Base-by-base conservation (phyloP, 2,329 filamentous ascomycete genomes). In the Hymenoscyphus albidus region DNA sequence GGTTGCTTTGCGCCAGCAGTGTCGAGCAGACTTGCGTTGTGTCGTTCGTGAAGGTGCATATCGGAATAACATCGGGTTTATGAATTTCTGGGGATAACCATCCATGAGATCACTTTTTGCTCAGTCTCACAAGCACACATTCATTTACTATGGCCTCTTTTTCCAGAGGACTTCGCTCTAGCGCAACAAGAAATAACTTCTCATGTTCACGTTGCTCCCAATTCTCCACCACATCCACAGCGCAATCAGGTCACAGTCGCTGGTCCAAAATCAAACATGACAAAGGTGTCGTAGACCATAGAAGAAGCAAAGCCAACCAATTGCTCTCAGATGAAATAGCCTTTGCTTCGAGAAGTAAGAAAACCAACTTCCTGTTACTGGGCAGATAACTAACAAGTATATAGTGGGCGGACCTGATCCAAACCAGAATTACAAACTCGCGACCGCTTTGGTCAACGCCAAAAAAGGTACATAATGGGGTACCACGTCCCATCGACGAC, bases 211-310 rank as follows among this genome's bases (percentile, higher is more conserved):
- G 67, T 72, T 75, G 72, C 64, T 56, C 71, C 9, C 64, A 62
- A 61, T 75, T 82, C 69, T 86, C 83, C 69, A 77, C 76, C 48
- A 76, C 80, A 16, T 69, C 80, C 9, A 64, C 72, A 7, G 73
- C 78, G 14, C 77, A 79, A 66, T 88, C 89, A 31, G 93, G 93
- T 14, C 93, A 97, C 79, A 97, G 89, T 77, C 90, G 93, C 76
- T 99, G 95, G 95, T 93, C 92, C 64, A 96, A 95, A 74, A 98
- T 97, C 79, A 91, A 89, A 75, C 95, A 98, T 77, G 92, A 95
- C 77, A 99, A 99, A 78, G 93, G 89, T 61, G 91, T 89, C 67
- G 90, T 88, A 64, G 95, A 99, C 77, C 84, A 83, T 65, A 88
- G 88, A 71, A 97, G 93, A 78, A 92, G 87, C 77, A 84, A 83